Percentiles rank a stretch among this genome's conserved stretches.
phyloP scores from a whole-genome alignment of 495 filamentous ascomycete genomes.

The Hypomontagnella submonticulosa region DNA sequence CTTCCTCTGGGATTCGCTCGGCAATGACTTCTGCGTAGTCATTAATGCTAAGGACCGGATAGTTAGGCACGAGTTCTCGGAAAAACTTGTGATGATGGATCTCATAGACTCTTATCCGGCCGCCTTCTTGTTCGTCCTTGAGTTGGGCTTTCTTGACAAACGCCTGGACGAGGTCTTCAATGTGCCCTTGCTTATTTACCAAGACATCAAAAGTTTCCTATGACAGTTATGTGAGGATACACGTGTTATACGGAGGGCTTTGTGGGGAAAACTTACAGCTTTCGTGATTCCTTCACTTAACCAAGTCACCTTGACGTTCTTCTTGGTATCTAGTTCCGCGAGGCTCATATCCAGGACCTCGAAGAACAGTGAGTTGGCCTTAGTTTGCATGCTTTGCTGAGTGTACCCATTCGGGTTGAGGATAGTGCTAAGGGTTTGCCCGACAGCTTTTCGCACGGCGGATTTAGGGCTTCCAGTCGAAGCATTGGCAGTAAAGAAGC shows the following conservation, averaged over 20 bases:
- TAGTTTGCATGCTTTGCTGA: conserved; percentile 70
- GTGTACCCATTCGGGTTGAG: conserved; percentile 68
- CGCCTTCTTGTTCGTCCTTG: conserved; percentile 72
- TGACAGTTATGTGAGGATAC: conserved; percentile 42
- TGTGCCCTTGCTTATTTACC: conserved; percentile 81
- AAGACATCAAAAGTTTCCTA: conserved; percentile 81
- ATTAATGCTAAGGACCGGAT: conserved; percentile 75
- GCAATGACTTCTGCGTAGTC: conserved; percentile 89
- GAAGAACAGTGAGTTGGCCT: conserved; percentile 82
- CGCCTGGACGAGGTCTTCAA: conserved; percentile 77
- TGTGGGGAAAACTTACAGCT: conserved; percentile 68
- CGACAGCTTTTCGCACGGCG: conserved; percentile 74
- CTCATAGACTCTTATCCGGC: conserved; percentile 79
- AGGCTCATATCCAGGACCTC: conserved; percentile 94
- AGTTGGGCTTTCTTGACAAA: conserved; percentile 84
- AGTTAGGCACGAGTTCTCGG: conserved; percentile 72
- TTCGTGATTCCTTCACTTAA: conserved; percentile 91
- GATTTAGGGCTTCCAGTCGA: conserved; percentile 77
- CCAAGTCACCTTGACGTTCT: conserved; percentile 80
- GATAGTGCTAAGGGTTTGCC: conserved; percentile 74
- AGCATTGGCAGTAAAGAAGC: conserved; percentile 85
- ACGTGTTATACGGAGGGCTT: neutral
- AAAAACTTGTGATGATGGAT: conserved; percentile 80
- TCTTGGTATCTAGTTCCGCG: conserved; percentile 91
- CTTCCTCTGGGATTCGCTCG: conserved; percentile 83